Percentiles rank a stretch among this genome's conserved stretches.
These are phyloP conservation scores for Metrosideros polymorpha DNA, from an alignment of 441 rosid species.

Conservation along the genomic window DNA sequence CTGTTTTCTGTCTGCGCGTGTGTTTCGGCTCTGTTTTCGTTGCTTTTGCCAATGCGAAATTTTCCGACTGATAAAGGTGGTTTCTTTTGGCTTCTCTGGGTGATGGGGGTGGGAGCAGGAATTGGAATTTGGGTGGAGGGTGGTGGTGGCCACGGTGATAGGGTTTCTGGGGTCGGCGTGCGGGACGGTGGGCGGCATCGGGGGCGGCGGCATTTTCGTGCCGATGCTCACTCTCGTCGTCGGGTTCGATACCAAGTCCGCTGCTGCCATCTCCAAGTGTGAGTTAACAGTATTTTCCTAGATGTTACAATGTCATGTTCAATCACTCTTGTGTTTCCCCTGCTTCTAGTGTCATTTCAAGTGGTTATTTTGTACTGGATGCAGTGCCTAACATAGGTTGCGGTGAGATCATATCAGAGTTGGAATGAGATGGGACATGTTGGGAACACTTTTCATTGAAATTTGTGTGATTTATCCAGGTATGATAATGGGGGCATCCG, in stretches of 20 bases:
- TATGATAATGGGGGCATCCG: slow-evolving; percentile 96
- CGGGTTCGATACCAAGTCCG: slow-evolving; percentile 91
- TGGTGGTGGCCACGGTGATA: slow-evolving; percentile 60
- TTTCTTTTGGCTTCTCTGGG: background rate
- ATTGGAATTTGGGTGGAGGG: slow-evolving; percentile 63
- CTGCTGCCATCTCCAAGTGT: slow-evolving; percentile 96
- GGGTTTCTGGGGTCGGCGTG: slow-evolving; percentile 90
- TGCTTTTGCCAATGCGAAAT: background rate
- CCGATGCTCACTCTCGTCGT: slow-evolving; percentile 92
- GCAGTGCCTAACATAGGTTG: background rate
- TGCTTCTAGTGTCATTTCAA: background rate
- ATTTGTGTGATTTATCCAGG: slow-evolving; percentile 21
- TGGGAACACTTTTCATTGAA: background rate
- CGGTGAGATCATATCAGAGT: background rate
- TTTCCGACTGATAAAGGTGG: background rate
- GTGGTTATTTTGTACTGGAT: background rate
- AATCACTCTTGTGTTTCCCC: background rate
- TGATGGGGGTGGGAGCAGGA: slow-evolving; percentile 21
- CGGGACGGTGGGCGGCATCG: slow-evolving; percentile 94
- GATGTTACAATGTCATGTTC: background rate
- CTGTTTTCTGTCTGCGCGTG: background rate
- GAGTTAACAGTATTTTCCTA: background rate
- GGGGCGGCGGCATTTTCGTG: slow-evolving; percentile 96
- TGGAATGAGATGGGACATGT: background rate
- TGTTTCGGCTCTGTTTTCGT: background rate